These are phyloP conservation scores for Parietaria judaica DNA, from an alignment of 306 rosid genomes.

Conservation along the genomic window DNA sequence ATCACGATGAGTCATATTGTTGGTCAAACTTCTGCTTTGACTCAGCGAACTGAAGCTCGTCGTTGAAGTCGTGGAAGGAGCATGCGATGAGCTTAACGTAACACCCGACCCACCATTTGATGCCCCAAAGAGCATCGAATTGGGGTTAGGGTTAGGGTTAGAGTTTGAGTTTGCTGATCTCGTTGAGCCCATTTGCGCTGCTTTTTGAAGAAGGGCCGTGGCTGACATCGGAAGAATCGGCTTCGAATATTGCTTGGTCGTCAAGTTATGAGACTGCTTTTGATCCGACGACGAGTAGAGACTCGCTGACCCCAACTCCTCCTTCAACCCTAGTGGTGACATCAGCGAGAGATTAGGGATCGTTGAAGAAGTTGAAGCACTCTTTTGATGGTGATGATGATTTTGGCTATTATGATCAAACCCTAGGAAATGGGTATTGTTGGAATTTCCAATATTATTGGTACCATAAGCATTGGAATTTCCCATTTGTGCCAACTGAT, in stretches of 20 bases:
- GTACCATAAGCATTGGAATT: conserved; percentile 5
- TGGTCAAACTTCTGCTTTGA: conserved; percentile 1
- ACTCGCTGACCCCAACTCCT: conserved; percentile 21
- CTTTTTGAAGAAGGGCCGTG: conserved; percentile 41
- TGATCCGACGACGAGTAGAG: conserved; percentile 1
- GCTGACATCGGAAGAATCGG: conserved; percentile 57
- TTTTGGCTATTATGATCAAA: background rate
- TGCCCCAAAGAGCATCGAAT: conserved; percentile 31
- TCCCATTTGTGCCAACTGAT: conserved; percentile 39
- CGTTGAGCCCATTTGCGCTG: conserved; percentile 42
- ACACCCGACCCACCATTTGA: conserved; percentile 37
- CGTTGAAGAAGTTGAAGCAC: conserved; percentile 28
- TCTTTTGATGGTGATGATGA: background rate
- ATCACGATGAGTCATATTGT: conserved; percentile 2
- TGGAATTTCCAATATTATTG: conserved; percentile 7
- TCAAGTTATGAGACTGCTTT: background rate
- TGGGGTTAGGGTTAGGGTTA: conserved; percentile 5
- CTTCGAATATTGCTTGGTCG: conserved; percentile 11
- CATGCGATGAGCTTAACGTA: conserved; percentile 35
- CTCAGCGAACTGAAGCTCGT: conserved; percentile 4
- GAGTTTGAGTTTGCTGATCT: conserved; percentile 25
- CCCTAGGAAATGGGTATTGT: background rate
- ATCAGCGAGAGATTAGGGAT: conserved; percentile 31
- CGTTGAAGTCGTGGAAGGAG: background rate
- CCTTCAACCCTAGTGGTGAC: conserved; percentile 32